Evolutionary conservation across 2,329 filamentous ascomycete genomes (phyloP), one percentile per base, ranked within the genome.

Genomic region (Ophiostoma sp.): DNA sequence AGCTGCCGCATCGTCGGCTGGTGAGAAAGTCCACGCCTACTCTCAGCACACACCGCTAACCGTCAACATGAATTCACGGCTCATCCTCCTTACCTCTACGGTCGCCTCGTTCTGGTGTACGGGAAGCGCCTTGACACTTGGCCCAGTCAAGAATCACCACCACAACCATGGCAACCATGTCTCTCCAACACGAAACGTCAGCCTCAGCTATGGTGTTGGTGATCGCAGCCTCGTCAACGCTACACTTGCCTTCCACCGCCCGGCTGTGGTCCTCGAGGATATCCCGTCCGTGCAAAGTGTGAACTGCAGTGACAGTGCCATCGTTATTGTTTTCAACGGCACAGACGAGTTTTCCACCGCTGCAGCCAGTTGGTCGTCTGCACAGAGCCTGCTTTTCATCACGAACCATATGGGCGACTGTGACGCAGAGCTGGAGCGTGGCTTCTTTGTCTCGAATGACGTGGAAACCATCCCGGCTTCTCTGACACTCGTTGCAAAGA

Each of bases 321-420:
- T 82, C 22, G 76, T 75, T 4, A 76, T 81, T 22, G 77, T 76
- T 11, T 78, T 82, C 75, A 75, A 77, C 71, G 74, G 76, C 42
- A 73, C 76, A 6, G 39, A 72, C 8, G 76, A 77, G 8, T 82
- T 81, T 74, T 63, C 63, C 11, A 72, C 73, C 7, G 73, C 77
- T n/a, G 72, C 76, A 42, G 63, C 76, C 1, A 64, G 75, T 22
- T 82, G 80, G 81, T 61, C 74, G n/a, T 61, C 73, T 7, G 73
- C 71, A 25, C 50, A 42, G 15, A 69, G 72, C 7, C 75, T 85
- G 50, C 78, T 84, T 55, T 75, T 85, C 69, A 80, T 85, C 74
- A 85, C 83, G 17, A 84, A 83, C 77, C 81, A 84, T 76, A 72
- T 81, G 25, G 82, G 82, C 39, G 79, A 82, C 73, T 84, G 83